Evolutionary conservation across 2,329 filamentous ascomycete genomes (phyloP), one percentile per base, ranked within the genome.

Genomic region (Nigrograna mackinnonii): DNA sequence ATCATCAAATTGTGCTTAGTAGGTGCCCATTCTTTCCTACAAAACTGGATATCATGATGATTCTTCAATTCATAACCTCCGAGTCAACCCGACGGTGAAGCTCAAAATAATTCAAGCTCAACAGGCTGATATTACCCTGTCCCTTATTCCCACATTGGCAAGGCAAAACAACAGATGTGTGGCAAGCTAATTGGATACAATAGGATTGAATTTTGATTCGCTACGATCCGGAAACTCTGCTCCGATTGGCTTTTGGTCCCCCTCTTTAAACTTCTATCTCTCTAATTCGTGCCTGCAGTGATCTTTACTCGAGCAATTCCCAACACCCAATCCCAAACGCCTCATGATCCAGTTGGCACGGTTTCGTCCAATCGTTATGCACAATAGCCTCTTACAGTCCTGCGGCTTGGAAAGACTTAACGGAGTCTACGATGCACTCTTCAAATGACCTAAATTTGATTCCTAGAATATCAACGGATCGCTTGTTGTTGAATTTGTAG

Each of bases 401-500:
- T 34, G 78, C 74, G 26, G 67, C 70, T 60, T 86, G 77, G 56
- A 90, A 64, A 22, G 79, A 84, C 67, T 80, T 80, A 14, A 86
- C 80, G 5, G 81, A 79, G 66, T 87, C 85, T 16, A 73, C 66
- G 40, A 88, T 76, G 37, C 75, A 79, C 58, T 81, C 69, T 58
- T 85, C 78, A 31, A 89, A 67, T 0, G 66, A 64, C 45, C 61
- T 79, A 57, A 83, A 87, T 56, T 82, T 72, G 18, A 87, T 51
- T 1, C 82, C 83, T 35, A 89, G 54, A 0, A 87, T 54, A 39
- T 80, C 68, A 52, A 70, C 75, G 5, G 75, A 77, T 54, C 76
- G 73, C 35, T 62, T 70, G 52, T 82, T 85, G 63, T 86, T 75
- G 57, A 77, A 80, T 35, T 68, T 66, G 61, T 63, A 68, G 17